Base-by-base conservation (phyloP, 768 basidiomycete genomes). In the Mycena vitilis region DNA sequence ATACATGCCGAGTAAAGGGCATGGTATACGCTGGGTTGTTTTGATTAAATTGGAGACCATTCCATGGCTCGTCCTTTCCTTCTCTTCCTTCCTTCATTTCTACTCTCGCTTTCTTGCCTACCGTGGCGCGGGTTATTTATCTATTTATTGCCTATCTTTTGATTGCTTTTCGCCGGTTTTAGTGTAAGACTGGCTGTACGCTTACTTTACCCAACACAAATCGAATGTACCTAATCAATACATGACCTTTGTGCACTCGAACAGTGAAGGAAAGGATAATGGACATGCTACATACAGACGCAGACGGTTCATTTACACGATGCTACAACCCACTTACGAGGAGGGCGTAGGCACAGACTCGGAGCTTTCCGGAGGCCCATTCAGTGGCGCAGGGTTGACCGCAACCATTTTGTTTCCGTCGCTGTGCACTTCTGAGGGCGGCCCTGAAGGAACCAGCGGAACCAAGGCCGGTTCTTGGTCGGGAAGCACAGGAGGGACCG, bases 1-100 rank as follows among this genome's bases (percentile, higher is more conserved):
- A 88, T 89, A 55, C 84, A 85, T 34, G 79, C 82, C 30, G 86
- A 87, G 71, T 80, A 79, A 60, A 67, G 61, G 42, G 70, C 72
- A 30, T 30, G 5, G 34, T 65, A 61, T 65, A 18, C 42, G 37
- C 56, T 47, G 4, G 57, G 13, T 58, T 36, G n/a, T 16, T 45
- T 40, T 45, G 44, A 61, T 66, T 66, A 72, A 59, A 70, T 65
- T 60, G 22, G 60, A 38, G 56, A 53, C 53, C 60, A 40, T 18
- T 38, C 36, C 45, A 42, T 55, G 51, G 40, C 54, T 45, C 61
- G 38, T 56, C 67, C 36, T 37, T 54, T 68, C 72, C 65, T 47
- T 56, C 66, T 20, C 45, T 44, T 54, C 66, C 66, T 56, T 68
- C 45, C 34, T 61, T 66, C 68, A 63, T 18, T 65, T 44, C 44